Base-by-base conservation (phyloP, 1,139 yeast genomes). In the Taphrina deformans region DNA sequence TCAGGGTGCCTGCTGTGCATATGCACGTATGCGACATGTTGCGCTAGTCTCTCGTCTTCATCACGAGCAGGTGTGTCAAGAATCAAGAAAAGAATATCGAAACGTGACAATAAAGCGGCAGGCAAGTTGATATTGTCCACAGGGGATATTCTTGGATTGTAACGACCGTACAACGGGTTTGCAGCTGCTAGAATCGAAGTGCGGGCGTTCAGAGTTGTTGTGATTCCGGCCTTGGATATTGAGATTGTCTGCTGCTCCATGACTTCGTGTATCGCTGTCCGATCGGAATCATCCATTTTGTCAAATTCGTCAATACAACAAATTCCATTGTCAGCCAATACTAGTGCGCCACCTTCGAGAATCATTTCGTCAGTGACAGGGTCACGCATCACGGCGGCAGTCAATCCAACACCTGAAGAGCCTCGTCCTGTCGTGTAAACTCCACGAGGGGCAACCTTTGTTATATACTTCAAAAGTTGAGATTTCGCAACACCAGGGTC, bases 401-500 rank as follows among this genome's bases (percentile, higher is more conserved):
- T 95, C 72, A 95, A 82, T 78, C 99, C 99, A 58, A 95, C 99
- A 65, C 99, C 99, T 0, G 99, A 93, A 4, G 98, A 91, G 75
- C 99, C 99, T 74, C 96, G 85, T 79, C 99, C 99, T 1, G 99
- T 95, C 7, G 99, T 95, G 77, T 95, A 95, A 46, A 95, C 96
- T 59, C 97, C 96, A 74, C 99, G 83, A 31, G 99, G 99, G 0
- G 99, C 96, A 60, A 95, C 89, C 72, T 92, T 91, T 66, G 92
- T 83, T 69, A 95, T 89, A 40, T 96, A 89, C 75, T 93, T 93
- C 69, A 95, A 81, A 72, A 95, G 80, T 81, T 95, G 99, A 0
- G 99, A 93, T 77, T 95, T 95, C 72, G 99, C 99, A 66, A 95
- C 99, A 81, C 99, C 99, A 45, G 99, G 99, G 73, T 95, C 99